phyloP scores from a whole-genome alignment of 2,329 filamentous ascomycete species.

The Clarireedia hainanense region DNA sequence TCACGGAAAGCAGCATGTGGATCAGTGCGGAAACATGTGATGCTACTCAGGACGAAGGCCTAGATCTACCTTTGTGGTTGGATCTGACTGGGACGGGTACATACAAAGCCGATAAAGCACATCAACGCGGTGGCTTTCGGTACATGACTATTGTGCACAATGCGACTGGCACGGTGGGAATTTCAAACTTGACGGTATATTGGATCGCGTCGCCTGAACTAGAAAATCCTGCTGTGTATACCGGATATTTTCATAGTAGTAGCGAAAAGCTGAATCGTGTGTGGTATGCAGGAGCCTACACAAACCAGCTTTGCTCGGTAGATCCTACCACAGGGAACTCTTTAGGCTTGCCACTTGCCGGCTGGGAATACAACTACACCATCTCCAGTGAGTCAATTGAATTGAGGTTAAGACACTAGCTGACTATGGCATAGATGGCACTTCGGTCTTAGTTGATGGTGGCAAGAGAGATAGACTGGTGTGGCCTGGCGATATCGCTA shows the following conservation, averaged over 20 bases:
- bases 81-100: conserved; percentile 29
- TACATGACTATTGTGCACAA: conserved; percentile 41
- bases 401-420: conserved; percentile 24
- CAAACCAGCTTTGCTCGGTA: conserved; percentile 23
- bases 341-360: conserved; percentile 9
- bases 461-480: conserved; percentile 52
- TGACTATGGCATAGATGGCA: conserved; percentile 3
- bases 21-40: conserved; percentile 39
- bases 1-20: conserved; percentile 37
- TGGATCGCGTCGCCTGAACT: conserved; percentile 31
- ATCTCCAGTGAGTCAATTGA: not conserved
- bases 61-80: conserved; percentile 43
- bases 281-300: conserved; percentile 42
- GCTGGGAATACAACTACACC: conserved; percentile 6
- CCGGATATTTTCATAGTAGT: conserved; percentile 45
- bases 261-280: conserved; percentile 44
- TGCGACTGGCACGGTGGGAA: conserved; percentile 16
- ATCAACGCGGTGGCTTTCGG: conserved; percentile 43
- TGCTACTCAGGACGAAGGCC: conserved; percentile 37
- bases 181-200: conserved; percentile 28
- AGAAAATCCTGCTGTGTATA: conserved; percentile 37
- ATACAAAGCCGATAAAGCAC: conserved; percentile 35
- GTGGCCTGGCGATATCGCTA: conserved; percentile 55
- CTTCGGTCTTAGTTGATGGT: conserved; percentile 38
- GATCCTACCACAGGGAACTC: conserved; percentile 25